Base-by-base conservation (phyloP, 75 land plant species). In the Sequoia sempervirens region DNA sequence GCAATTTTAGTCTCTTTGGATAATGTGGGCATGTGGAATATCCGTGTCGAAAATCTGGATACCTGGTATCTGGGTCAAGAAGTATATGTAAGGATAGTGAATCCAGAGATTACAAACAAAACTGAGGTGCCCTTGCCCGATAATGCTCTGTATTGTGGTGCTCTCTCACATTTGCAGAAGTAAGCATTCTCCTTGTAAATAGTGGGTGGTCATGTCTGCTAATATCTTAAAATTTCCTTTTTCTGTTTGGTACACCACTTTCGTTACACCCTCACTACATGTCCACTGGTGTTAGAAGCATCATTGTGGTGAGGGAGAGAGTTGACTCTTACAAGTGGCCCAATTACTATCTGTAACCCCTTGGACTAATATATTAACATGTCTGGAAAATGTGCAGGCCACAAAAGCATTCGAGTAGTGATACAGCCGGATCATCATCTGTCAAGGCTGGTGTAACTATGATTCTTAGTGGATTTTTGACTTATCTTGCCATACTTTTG, bases 21-120 rank as follows among this genome's bases (percentile, higher is more conserved):
- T 90, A 96, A 94, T 84, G 95, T 92, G 38, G 98, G 98, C 32
- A 85, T 92, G 20, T 96, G 98, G 98, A 93, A 96, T 82, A 34
- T 96, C 28, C 93, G 96, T 3, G 82, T 93, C 17, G 92, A 94
- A 81, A 89, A 94, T 78, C 91, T 94, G 10, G 93, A 93, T 79
- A 85, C 92, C 30, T 95, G 94, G 91, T 93, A 93, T 82, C 94
- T 93, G 11, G 98, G 98, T 69, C 95, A 96, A 83, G 96, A 96
- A 85, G 83, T 91, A 26, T 96, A 94, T 75, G 75, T 96, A 7
- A 87, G 91, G 75, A 82, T 96, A 43, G 86, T 89, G 43, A 90
- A 96, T 78, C 96, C 95, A 30, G 95, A 90, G 41, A 80, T 81
- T 70, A 82, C 85, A 34, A 91, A 89, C 85, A 94, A 90, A 84